Evolutionary conservation across 257 asterid genomes (phyloP), one percentile per base, ranked within the genome.

Genomic region (Solanum paucissectum): DNA sequence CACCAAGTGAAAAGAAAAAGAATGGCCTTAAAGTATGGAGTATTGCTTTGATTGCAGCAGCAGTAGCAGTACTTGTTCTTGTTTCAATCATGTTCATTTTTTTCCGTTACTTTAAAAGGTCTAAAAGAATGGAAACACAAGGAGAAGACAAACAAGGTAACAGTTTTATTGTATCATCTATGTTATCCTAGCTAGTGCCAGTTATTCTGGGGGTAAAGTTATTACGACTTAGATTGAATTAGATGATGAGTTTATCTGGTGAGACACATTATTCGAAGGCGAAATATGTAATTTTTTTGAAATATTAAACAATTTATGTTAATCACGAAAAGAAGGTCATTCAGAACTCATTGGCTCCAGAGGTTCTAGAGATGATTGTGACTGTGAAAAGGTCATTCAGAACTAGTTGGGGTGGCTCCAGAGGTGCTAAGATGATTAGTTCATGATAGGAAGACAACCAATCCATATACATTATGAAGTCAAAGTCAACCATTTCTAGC

Each of bases 11-110:
- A 32, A 84, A 74, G 38, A 75, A 87, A 1, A 55, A 81, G 8
- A 77, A 83, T 7, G 77, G 55, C 2, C 87, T 93, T 83, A 44
- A 89, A 71, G 25, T 62, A 44, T 94, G 98, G 98, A 89, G 88
- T 85, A 88, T 95, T 85, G 94, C 87, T 62, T 83, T 91, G 83
- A 92, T 94, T 83, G 94, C 93, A 83, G 90, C 91, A 3, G 94
- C 91, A 34, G 94, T 91, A 40, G 94, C 92, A 40, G 89, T 44
- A 60, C 74, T 92, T 42, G 88, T 90, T 75, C 89, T 87, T 60
- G 3, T 90, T 36, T 87, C 55, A 66, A 72, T 91, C 27, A 72
- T 95, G 86, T 83, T 91, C 86, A 86, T 92, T 69, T 88, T 89
- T 7, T 52, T 91, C 11, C 87, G 92, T 62, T 92, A 36, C 34